Evolutionary conservation across 2,329 filamentous ascomycete species (phyloP), one percentile per base, ranked within the genome.

Genomic region (Paecilomyces dactylethromorphus): DNA sequence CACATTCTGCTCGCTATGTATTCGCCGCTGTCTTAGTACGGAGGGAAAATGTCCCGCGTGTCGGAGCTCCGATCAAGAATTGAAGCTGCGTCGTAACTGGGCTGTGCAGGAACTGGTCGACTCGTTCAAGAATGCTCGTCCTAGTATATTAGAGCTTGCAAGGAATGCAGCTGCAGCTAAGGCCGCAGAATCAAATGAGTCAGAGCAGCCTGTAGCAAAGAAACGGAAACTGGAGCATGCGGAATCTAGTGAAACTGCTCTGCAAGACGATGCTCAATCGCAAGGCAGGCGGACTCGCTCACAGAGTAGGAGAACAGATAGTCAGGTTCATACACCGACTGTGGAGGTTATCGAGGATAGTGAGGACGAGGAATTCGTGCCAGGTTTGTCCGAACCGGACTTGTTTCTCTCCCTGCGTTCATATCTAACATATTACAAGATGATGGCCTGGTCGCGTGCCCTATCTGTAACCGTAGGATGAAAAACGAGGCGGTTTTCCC

Each of bases 1-100:
- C 72, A 97, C 94, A 0, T 99, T 99, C 71, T 99, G 94, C 80
- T 97, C 93, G 6, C 79, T 96, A 57, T 99, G 94, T 74, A 97
- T 99, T 71, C 89, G 94, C 31, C 84, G 92, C 62, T 91, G 90
- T 61, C 82, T 99, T 0, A 87, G 88, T 1, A 83, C 84, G 32
- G 92, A 97, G 64, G 90, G 91, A 8, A 92, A 89, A 74, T 99
- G 94, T 67, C 94, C 94, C 0, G 81, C 91, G 1, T 99, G 94
- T 75, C 87, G 91, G 56, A 79, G 84, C 5, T 75, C 80, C 0
- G 91, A 96, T 65, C 92, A 97, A 71, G 91, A 93, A 71, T 83
- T 91, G 61, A 94, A 91, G 72, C 71, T 99, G 65, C 83, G 92
- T 59, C 87, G 88, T 53, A 97, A 97, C 72, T 90, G 88, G 83